Evolutionary conservation across 2,329 filamentous ascomycete genomes (phyloP), one percentile per base, ranked within the genome.

Genomic region (Clathrospora elynae): DNA sequence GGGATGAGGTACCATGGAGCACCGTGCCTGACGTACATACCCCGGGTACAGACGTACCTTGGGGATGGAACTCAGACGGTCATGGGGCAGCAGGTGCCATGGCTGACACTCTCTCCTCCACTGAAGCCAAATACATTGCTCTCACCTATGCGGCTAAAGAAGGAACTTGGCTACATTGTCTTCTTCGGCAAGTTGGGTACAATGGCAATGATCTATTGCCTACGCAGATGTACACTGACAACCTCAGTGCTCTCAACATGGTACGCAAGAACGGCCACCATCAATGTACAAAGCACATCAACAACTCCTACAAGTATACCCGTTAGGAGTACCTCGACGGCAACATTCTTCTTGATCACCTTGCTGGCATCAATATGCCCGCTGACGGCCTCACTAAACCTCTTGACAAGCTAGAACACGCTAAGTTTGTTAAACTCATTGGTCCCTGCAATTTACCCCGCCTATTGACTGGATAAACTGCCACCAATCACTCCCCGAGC

Each of bases 251-350:
- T 5, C 22, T 51, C 7, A 29, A 34, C n/a, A 26, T 51, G 19
- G 25, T 35, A 1, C 17, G 28, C 18, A 46, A 50, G 25, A 18
- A 47, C 28, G 34, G 24, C 16, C 19, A 18, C 22, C 35, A 51
- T 22, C 24, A 25, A 5, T 16, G 41, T 34, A 51, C 30, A 3
- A 51, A 51, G 22, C 48, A 51, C 22, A 50, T 51, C 14, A 35
- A 49, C 24, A 50, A 46, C 17, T 33, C 40, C 11, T 46, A 49
- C 30, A 30, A 51, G 29, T 51, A 45, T 19, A 37, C 44, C n/a
- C 22, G 14, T n/a, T 9, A 36, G 32, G 7, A 34, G 32, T 10
- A 22, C 17, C 4, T 9, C 6, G 8, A 30, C 16, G 11, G 22
- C 13, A 14, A 8, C 6, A 12, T 39, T 11, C 18, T 30, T 7